These are phyloP conservation scores for Lactarius akahatsu DNA, from an alignment of 768 basidiomycete genomes.

Conservation along the genomic window DNA sequence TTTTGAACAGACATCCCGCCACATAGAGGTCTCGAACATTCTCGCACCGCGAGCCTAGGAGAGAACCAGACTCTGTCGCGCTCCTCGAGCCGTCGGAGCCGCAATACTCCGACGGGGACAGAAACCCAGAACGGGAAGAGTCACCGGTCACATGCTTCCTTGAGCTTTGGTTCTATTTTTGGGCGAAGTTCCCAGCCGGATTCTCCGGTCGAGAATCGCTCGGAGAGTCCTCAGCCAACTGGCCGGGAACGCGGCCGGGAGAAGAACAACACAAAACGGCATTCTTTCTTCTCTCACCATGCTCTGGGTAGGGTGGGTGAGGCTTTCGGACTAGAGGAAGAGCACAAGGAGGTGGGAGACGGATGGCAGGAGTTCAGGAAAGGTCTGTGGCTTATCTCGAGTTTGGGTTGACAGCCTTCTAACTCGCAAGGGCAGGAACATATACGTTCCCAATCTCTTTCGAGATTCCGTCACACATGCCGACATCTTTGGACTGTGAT, in stretches of 20 bases:
- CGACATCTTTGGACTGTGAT: slow-evolving; percentile 72
- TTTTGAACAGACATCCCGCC: slow-evolving; percentile 5
- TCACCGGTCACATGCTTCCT: slow-evolving; percentile 3
- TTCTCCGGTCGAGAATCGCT: slow-evolving; percentile 18
- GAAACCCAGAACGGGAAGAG: background rate
- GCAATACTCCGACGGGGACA: background rate
- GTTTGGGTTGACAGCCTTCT: background rate
- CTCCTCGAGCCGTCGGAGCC: slow-evolving; percentile 4
- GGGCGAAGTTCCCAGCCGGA: slow-evolving; percentile 13
- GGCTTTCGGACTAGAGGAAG: slow-evolving; percentile 43
- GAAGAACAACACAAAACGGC: slow-evolving; percentile 27
- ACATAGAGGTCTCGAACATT: background rate
- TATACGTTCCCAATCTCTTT: slow-evolving; percentile 96
- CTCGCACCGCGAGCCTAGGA: slow-evolving; percentile 3
- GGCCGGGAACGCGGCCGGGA: slow-evolving; percentile 32
- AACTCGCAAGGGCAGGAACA: slow-evolving; percentile 50
- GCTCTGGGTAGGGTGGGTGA: slow-evolving; percentile 42
- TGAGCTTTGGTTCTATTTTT: slow-evolving; percentile 19
- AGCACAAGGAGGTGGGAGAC: slow-evolving; percentile 44
- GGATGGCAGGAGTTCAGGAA: slow-evolving; percentile 88
- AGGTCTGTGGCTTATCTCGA: slow-evolving; percentile 46
- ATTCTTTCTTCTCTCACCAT: slow-evolving; percentile 36
- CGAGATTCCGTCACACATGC: slow-evolving; percentile 73
- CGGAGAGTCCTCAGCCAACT: slow-evolving; percentile 34
- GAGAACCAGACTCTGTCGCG: slow-evolving; percentile 1